Percentiles rank a stretch among this genome's conserved stretches.
Conservation (phyloP, 768 basidiomycete species). For the Podaxis rugospora region DNA sequence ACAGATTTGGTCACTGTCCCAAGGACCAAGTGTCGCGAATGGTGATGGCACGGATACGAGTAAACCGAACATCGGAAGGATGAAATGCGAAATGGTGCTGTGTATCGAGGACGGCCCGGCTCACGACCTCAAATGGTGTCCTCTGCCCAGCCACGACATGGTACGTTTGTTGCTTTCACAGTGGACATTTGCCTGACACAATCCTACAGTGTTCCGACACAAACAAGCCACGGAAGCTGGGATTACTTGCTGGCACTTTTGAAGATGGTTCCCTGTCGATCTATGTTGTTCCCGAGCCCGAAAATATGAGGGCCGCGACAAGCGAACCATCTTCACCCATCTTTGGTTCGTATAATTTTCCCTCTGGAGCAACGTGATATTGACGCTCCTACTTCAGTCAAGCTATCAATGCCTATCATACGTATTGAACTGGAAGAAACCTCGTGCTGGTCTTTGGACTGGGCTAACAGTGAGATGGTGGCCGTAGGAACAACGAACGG, state of each 20-base stretch:
- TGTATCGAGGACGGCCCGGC: constrained; percentile 81
- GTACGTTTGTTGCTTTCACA: constrained; percentile 19
- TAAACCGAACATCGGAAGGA: constrained; percentile 29
- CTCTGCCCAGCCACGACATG: constrained; percentile 73
- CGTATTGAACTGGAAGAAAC: constrained; percentile 75
- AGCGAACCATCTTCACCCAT: constrained; percentile 32
- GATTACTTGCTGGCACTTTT: constrained; percentile 80
- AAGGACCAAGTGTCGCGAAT: background rate
- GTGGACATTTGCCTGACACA: background rate
- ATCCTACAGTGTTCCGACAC: constrained; percentile 10
- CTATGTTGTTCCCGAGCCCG: constrained; percentile 77
- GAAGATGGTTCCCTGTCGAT: constrained; percentile 83
- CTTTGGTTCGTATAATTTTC: constrained; percentile 38
- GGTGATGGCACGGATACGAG: constrained; percentile 9
- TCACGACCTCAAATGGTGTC: constrained; percentile 89
- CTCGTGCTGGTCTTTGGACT: constrained; percentile 78
- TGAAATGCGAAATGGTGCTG: constrained; percentile 80
- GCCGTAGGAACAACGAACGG: constrained; percentile 86
- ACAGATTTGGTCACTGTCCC: constrained; percentile 76
- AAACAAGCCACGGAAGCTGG: constrained; percentile 53
- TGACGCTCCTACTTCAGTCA: constrained; percentile 35
- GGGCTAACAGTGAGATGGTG: constrained; percentile 81
- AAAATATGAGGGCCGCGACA: constrained; percentile 32
- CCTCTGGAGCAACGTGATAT: background rate
- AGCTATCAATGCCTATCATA: constrained; percentile 57